Evolutionary conservation across 2,329 filamentous ascomycete genomes (phyloP).

Genomic region (Endocalyx cinctus): DNA sequence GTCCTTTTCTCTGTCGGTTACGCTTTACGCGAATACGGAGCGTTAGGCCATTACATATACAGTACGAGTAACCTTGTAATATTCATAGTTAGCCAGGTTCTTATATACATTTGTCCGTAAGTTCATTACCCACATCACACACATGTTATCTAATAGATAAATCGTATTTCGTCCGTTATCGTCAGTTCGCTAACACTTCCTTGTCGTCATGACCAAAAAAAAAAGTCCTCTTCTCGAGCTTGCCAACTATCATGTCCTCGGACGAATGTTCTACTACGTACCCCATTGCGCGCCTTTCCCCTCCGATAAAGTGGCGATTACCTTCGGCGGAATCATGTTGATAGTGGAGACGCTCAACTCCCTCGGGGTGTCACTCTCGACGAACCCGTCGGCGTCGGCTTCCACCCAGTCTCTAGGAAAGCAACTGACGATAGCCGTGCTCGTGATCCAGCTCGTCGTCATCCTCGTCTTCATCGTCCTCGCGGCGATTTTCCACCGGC

Average conservation of each 20-base stretch:
- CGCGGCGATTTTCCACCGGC: conserved; percentile 39
- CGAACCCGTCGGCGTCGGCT: conserved; percentile 30
- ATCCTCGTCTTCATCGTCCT: conserved; percentile 40
- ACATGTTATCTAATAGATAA: too few relatives aligned
- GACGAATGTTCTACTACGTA: conserved; percentile 57
- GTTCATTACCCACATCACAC: too few relatives aligned
- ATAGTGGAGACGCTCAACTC: conserved; percentile 44
- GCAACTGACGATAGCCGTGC: conserved; percentile 34
- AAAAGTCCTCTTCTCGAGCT: conserved; percentile 59
- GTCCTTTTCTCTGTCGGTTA: conserved; percentile 50
- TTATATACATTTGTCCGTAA: conserved; percentile 33
- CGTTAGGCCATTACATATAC: conserved; percentile 43
- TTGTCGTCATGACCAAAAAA: background rate
- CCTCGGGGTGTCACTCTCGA: conserved; percentile 35
- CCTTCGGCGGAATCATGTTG: conserved; percentile 41
- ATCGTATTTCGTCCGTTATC: too few relatives aligned
- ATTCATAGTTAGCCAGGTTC: conserved; percentile 39
- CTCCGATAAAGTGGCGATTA: conserved; percentile 38
- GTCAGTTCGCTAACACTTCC: background rate
- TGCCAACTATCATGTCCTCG: conserved; percentile 60
- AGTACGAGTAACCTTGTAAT: conserved; percentile 27
- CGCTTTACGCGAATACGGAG: conserved; percentile 45
- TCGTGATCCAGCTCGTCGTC: conserved; percentile 43
- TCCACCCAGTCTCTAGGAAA: conserved; percentile 29
- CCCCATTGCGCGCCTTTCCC: conserved; percentile 54